Base-by-base conservation (phyloP, 1,284 basidiomycete genomes). In the Cryptococcus sp. region DNA sequence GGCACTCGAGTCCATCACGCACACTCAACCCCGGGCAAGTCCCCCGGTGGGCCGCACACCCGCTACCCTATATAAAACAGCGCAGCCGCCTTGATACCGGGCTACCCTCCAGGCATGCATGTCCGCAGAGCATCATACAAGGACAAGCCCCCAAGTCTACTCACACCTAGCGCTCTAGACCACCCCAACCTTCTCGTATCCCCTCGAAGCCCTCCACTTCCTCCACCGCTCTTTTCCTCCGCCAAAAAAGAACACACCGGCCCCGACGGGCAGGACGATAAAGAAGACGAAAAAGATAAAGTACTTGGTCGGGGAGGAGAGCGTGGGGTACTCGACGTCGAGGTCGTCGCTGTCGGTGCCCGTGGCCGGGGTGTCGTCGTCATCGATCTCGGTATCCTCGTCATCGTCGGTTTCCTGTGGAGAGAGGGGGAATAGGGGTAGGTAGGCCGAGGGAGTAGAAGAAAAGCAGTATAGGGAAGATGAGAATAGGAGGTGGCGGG, bases 161-260 rank as follows among this genome's bases (percentile, higher is more conserved):
- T 35, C 21, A 61, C 33, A 49, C 43, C n/a, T 46, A 4, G 28
- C 28, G 4, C 28, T 33, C 28, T 33, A n/a, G 11, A 40, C 53
- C 53, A 57, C 50, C 38, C 62, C 61, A 8, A 65, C 51, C 57
- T 62, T 67, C 44, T 68, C 63, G 45, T 71, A 71, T 43, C 56
- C 60, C 39, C 57, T 58, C 12, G 55, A 50, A n/a, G 8, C 40
- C 47, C 59, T 64, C 67, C 63, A 68, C 21, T 46, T 52, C 20
- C 24, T 46, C 20, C 66, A 35, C 51, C 59, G 54, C 62, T 71
- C 64, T 33, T 64, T 67, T 12, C 72, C 70, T 2, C 72, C 72
- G 1, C 61, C 58, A 54, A 70, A 73, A 48, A 85, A 77, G 75
- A 81, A 85, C 56, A 82, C 68, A 62, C 86, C 84, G n/a, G 82